Evolutionary conservation across 2,329 filamentous ascomycete species (phyloP).

Genomic region (Penicillium glabrum): DNA sequence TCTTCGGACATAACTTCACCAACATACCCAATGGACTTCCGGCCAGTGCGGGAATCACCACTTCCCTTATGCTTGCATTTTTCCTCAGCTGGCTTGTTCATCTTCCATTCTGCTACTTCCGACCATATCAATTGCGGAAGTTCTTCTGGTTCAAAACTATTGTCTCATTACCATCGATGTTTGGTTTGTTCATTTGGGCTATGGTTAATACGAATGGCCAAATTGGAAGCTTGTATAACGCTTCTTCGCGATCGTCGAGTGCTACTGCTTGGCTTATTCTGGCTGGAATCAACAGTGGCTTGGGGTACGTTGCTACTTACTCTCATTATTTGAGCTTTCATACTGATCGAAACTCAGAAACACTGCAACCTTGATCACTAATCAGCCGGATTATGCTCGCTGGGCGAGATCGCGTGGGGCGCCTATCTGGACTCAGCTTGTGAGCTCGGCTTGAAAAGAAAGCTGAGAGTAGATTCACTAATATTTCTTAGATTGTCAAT

Average conservation of each 20-base stretch:
- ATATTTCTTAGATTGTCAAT: background rate
- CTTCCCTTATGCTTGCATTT: slow-evolving; percentile 1
- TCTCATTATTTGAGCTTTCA: background rate
- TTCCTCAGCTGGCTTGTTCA: slow-evolving; percentile 3
- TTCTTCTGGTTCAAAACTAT: slow-evolving; percentile 4
- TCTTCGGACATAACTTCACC: slow-evolving; percentile 1
- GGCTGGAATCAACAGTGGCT: slow-evolving; percentile 4
- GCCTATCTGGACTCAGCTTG: slow-evolving; percentile 3
- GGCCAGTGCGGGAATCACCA: background rate
- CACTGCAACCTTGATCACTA: slow-evolving; percentile 4
- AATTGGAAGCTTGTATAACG: background rate
- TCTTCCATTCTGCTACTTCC: slow-evolving; percentile 3
- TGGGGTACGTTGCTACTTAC: background rate
- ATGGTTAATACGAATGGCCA: background rate
- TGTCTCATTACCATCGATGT: background rate
- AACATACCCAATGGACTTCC: slow-evolving; percentile 1
- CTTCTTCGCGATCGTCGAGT: background rate
- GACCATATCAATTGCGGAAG: slow-evolving; percentile 1
- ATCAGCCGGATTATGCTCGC: slow-evolving; percentile 6
- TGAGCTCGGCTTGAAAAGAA: background rate
- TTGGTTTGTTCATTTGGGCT: slow-evolving; percentile 4
- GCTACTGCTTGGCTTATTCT: slow-evolving; percentile 1
- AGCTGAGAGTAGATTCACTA: background rate
- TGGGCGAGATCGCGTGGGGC: background rate
- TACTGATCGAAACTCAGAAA: background rate